Conservation (phyloP, 75 land plant genomes). For the Larix kaempferi region DNA sequence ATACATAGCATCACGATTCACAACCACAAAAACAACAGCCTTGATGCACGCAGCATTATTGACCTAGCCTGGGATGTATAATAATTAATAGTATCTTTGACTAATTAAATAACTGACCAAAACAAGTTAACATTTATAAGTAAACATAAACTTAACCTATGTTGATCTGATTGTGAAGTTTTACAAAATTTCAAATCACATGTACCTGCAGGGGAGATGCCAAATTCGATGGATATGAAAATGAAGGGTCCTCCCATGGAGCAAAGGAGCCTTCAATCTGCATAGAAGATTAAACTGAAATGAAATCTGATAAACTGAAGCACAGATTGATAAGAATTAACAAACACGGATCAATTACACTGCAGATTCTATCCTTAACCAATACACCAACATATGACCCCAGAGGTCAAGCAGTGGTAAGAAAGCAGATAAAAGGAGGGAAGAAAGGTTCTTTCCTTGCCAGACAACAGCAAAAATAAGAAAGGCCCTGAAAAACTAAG, state of each 20-base stretch:
- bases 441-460: neutral
- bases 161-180: neutral
- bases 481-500: neutral
- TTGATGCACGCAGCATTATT: neutral
- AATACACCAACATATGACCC: too few species aligned
- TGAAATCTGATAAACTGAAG: neutral
- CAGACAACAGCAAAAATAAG: neutral
- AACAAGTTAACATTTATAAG: neutral
- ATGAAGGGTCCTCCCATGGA: slow-evolving; percentile 88
- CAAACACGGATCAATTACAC: too few species aligned
- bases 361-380: too few species aligned
- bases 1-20: neutral
- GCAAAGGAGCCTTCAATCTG: slow-evolving; percentile 76
- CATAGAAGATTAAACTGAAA: neutral
- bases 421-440: neutral
- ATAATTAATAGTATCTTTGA: neutral
- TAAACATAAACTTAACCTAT: neutral
- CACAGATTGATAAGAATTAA: too few species aligned
- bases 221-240: slow-evolving; percentile 83
- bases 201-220: slow-evolving; percentile 76
- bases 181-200: neutral
- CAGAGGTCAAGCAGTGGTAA: too few species aligned
- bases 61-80: neutral
- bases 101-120: neutral
- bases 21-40: neutral